Base-by-base conservation (phyloP, 1,139 yeast species). In the Magnusiomyces sp. region DNA sequence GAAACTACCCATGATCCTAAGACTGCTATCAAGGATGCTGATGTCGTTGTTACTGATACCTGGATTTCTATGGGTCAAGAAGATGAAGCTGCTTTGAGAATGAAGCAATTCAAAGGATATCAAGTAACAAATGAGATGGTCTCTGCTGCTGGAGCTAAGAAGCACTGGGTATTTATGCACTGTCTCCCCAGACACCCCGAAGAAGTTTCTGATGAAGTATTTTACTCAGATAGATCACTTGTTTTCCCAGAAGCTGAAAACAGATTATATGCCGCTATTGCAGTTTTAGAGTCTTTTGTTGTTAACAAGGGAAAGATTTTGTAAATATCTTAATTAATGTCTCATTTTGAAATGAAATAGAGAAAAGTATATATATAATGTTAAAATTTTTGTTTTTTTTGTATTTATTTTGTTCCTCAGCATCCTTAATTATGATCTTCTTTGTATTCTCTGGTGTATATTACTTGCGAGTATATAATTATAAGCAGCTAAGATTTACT, bases 11-110 rank as follows among this genome's bases (percentile, higher is more conserved):
- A 83, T 59, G 88, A 86, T 60, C 95, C 98, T 2, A 61, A 70
- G 16, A 71, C 63, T 16, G 96, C 97, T 0, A 79, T 88, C 51
- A 72, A 74, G 49, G 73, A 75, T 55, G 89, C 98, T 2, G 79
- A 90, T 62, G 73, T 92, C 39, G 67, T 92, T 20, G 98, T 92
- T 46, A 92, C 98, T n/a, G 98, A 92, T 61, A 92, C 98, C 3
- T 92, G 95, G 82, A 81, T 92, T 37, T 90, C 97, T 1, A 92
- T 92, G 98, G 98, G 98, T 53, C 92, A 92, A 71, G 98, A 92
- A 67, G 70, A 76, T 6, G 92, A 90, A 66, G 85, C 80, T 58
- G 73, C 66, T 44, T 72, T 74, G 53, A 86, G 90, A 56, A 71
- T 92, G 59, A 73, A 81, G 63, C 92, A 88, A 68, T 92, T 92